Evolutionary conservation across 805 yeast species (phyloP), one percentile per base, ranked within the genome.

Genomic region (Jamesozyma spencerorum): DNA sequence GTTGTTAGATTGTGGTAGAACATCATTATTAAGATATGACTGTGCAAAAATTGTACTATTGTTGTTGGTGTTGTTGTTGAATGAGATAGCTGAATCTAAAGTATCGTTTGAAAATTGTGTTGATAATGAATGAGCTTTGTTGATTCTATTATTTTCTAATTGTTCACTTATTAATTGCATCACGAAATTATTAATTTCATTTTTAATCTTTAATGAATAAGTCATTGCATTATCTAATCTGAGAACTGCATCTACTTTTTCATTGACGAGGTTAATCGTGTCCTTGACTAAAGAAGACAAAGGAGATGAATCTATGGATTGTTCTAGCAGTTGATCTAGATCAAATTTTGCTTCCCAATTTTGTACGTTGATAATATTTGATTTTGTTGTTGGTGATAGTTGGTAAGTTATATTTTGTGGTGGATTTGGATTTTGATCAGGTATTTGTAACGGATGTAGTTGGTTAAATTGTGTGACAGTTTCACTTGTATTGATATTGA

Each of bases 101-200:
- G 31, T 14, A 30, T 17, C 15, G 12, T 22, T 27, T 15, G 34
- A 35, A 32, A 35, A 44, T 15, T 32, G 40, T 6, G 15, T 17
- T 18, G 42, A 42, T 14, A 48, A 18, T 12, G 44, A 31, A 15
- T 45, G 47, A 2, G 51, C 32, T 14, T 44, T 27, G 26, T 48
- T 53, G 5, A 53, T 17, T 41, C 59, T 53, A 29, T 64, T 79
- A 49, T 71, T 74, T 29, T 63, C 59, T 2, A 86, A 71, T 0
- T 92, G 81, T 28, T 77, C 77, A 18, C 70, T 64, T 3, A 88
- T 84, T 1, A 81, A 68, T 29, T 66, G 62, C 20, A 83, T 60
- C 2, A 87, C 87, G 53, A 78, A 64, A 17, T 62, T 70, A 54
- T 86, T 92, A 3, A 86, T 83, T 58, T 88, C 95, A 39, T 71